phyloP scores from a whole-genome alignment of 2,329 filamentous ascomycete genomes.

The Pseudopithomyces chartarum region DNA sequence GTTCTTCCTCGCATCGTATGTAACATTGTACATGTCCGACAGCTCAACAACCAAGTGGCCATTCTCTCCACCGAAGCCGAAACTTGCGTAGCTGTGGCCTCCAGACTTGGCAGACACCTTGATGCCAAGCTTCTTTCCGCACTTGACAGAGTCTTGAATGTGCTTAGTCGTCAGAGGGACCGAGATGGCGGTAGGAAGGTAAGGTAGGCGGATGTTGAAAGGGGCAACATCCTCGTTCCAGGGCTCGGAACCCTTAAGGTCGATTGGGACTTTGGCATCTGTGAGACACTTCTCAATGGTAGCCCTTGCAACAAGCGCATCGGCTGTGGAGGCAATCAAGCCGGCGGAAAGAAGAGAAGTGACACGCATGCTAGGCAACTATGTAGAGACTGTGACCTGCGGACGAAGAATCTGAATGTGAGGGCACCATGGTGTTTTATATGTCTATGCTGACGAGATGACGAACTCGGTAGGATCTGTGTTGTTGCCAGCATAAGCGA shows the following conservation, averaged over 20 bases:
- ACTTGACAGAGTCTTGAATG: slow-evolving; percentile 59
- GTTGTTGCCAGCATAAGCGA: slow-evolving; percentile 1
- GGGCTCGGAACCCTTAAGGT: slow-evolving; percentile 10
- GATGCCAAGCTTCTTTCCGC: slow-evolving; percentile 54
- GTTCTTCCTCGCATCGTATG: slow-evolving; percentile 40
- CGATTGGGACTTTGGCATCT: slow-evolving; percentile 17
- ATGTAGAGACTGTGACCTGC: slow-evolving; percentile 7
- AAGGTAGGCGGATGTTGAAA: slow-evolving; percentile 25
- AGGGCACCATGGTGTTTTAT: slow-evolving; percentile 2
- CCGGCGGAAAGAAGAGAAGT: slow-evolving; percentile 10
- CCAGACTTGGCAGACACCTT: slow-evolving; percentile 64
- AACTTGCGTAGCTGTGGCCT: slow-evolving; percentile 62
- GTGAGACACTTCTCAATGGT: slow-evolving; percentile 20
- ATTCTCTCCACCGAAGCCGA: slow-evolving; percentile 51
- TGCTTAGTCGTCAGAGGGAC: slow-evolving; percentile 56
- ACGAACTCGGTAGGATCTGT: neutral
- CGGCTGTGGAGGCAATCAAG: slow-evolving; percentile 15
- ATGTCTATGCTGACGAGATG: neutral
- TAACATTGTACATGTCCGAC: slow-evolving; percentile 47
- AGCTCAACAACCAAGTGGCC: slow-evolving; percentile 52
- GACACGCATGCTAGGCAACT: slow-evolving; percentile 15
- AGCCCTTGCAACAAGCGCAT: slow-evolving; percentile 12
- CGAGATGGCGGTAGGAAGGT: slow-evolving; percentile 57
- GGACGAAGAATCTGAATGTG: neutral
- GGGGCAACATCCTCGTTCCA: slow-evolving; percentile 15